phyloP scores from a whole-genome alignment of 805 yeast genomes.

The Pichia heedii region DNA sequence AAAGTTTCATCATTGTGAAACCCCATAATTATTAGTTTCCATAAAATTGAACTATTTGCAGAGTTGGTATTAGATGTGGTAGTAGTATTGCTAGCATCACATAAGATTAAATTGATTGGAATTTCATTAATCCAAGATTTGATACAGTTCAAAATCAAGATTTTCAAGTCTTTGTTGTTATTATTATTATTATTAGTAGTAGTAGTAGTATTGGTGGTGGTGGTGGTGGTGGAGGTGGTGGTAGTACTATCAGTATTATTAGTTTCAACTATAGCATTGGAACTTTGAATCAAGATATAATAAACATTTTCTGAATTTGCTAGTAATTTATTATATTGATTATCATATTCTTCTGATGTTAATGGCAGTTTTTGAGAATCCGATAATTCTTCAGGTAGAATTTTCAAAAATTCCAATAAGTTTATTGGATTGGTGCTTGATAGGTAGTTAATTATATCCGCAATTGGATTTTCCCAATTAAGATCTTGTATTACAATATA shows the following conservation, averaged over 20 bases:
- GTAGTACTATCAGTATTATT: too few species aligned
- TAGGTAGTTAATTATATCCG: slow-evolving; percentile 50
- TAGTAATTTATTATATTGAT: slow-evolving; percentile 55
- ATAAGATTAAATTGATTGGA: slow-evolving; percentile 60
- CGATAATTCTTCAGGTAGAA: slow-evolving; percentile 84
- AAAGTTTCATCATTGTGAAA: slow-evolving; percentile 53
- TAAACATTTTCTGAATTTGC: slow-evolving; percentile 59
- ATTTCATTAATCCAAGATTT: slow-evolving; percentile 89
- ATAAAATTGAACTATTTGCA: neutral
- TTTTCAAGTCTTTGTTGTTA: slow-evolving; percentile 27
- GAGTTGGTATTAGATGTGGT: neutral
- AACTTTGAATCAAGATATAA: slow-evolving; percentile 46
- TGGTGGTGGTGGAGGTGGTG: too few species aligned
- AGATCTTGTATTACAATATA: slow-evolving; percentile 72
- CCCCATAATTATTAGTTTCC: slow-evolving; percentile 27
- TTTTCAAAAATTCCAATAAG: slow-evolving; percentile 70
- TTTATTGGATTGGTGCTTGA: slow-evolving; percentile 32
- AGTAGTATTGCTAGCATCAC: too few species aligned
- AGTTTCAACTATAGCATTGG: slow-evolving; percentile 13
- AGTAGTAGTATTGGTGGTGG: too few species aligned
- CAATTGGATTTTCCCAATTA: slow-evolving; percentile 62
- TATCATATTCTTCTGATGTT: slow-evolving; percentile 69
- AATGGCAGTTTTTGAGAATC: slow-evolving; percentile 71
- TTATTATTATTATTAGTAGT: neutral
- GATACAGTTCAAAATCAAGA: slow-evolving; percentile 61